A percentile compares a stretch with the other conserved stretches of the same genome.
phyloP scores from a whole-genome alignment of 2,329 filamentous ascomycete genomes.

The Nothophaeocryptopus gaeumannii region DNA sequence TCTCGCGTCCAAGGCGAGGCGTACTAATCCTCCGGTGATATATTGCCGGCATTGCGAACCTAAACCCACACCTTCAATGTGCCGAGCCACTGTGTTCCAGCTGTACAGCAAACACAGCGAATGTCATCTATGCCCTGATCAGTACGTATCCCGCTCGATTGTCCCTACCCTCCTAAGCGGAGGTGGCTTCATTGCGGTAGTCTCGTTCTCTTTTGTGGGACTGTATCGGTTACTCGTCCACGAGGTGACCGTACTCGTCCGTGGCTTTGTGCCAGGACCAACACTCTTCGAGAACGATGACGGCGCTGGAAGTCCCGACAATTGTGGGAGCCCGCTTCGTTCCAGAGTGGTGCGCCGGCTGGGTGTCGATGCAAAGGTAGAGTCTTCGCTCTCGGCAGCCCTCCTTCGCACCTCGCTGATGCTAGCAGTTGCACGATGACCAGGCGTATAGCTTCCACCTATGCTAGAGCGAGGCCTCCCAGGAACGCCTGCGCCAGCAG shows the following conservation, averaged over 20 bases:
- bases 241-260: constrained; percentile 14
- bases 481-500: constrained; percentile 14
- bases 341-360: constrained; percentile 24
- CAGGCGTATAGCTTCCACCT: constrained; percentile 52
- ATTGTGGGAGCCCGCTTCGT: constrained; percentile 18
- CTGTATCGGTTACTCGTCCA: constrained; percentile 20
- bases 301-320: constrained; percentile 15
- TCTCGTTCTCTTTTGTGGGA: constrained; percentile 11
- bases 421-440: constrained; percentile 28
- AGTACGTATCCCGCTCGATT: constrained; percentile 32
- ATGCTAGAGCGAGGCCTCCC: constrained; percentile 69
- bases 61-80: neutral
- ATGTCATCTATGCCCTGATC: constrained; percentile 4
- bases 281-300: constrained; percentile 17
- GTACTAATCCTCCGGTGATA: too few relatives aligned
- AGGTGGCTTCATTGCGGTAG: constrained; percentile 44
- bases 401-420: constrained; percentile 31
- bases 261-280: constrained; percentile 9
- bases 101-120: neutral
- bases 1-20: too few relatives aligned
- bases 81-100: constrained; percentile 2
- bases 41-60: too few relatives aligned
- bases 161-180: constrained; percentile 39
- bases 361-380: constrained; percentile 11
- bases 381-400: constrained; percentile 32